Percentiles rank a stretch among this genome's conserved stretches.
These are phyloP conservation scores for Sphaceloma murrayae DNA, from an alignment of 2,329 filamentous ascomycete genomes.

Conservation along the genomic window DNA sequence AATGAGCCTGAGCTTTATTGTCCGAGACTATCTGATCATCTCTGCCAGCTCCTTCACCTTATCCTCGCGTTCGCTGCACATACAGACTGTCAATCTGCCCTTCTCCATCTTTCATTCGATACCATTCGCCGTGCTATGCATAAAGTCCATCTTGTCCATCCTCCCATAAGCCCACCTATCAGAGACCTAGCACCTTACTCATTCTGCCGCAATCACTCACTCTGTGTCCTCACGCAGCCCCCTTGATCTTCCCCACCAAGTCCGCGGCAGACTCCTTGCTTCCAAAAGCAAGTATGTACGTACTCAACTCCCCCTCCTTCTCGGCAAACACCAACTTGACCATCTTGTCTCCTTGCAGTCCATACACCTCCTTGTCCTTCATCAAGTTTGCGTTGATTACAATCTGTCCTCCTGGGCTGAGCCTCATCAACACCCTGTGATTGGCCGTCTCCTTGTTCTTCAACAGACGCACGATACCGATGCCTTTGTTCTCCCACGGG, in stretches of 20 bases:
- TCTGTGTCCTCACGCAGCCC: slow-evolving; percentile 48
- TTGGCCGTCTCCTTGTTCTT: slow-evolving; percentile 61
- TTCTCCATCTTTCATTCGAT: neutral
- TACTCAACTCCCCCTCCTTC: slow-evolving; percentile 52
- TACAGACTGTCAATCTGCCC: neutral
- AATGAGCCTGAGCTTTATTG: no score
- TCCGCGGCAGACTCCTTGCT: slow-evolving; percentile 44
- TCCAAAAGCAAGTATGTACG: slow-evolving; percentile 64
- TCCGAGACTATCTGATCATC: no score
- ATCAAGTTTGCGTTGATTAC: slow-evolving; percentile 62
- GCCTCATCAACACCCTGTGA: slow-evolving; percentile 60
- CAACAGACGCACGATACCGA: slow-evolving; percentile 62
- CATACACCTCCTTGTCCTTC: slow-evolving; percentile 45
- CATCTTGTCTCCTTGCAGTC: slow-evolving; percentile 34
- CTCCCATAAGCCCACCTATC: no score
- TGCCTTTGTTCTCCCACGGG: slow-evolving; percentile 59
- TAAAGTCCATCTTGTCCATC: neutral
- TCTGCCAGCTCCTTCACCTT: no score
- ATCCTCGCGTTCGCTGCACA: no score
- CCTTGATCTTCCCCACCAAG: slow-evolving; percentile 34
- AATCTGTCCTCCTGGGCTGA: slow-evolving; percentile 65
- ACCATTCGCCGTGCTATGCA: slow-evolving; percentile 8
- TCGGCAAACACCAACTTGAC: slow-evolving; percentile 39
- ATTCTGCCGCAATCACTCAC: neutral
- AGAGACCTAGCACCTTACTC: no score